Evolutionary conservation across 495 filamentous ascomycete species (phyloP).

Genomic region (Penicillium riverlandense): DNA sequence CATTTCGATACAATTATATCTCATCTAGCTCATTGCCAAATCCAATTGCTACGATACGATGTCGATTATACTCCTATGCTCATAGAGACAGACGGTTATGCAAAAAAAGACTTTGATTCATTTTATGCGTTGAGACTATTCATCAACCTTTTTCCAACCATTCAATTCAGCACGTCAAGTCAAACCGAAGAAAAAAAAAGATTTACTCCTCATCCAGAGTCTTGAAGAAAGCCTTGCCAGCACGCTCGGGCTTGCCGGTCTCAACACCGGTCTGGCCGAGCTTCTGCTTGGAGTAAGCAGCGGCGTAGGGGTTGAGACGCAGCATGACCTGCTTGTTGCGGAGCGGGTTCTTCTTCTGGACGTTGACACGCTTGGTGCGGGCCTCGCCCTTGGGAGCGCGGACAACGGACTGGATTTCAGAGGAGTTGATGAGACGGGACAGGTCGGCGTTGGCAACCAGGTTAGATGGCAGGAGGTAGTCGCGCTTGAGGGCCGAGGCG

Average conservation of each 20-base stretch:
- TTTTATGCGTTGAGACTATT: constrained; percentile 22
- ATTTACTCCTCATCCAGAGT: constrained; percentile 49
- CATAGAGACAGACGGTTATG: constrained; percentile 21
- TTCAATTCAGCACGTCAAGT: constrained; percentile 6
- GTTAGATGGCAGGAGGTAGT: constrained; percentile 91
- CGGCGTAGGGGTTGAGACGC: constrained; percentile 94
- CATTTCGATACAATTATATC: too few species aligned
- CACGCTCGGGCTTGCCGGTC: constrained; percentile 43
- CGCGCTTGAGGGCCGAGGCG: constrained; percentile 87
- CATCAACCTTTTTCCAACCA: constrained; percentile 17
- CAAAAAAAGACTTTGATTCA: constrained; percentile 29
- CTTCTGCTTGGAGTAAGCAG: constrained; percentile 76
- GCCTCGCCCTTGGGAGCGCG: constrained; percentile 81
- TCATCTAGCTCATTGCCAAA: too few species aligned
- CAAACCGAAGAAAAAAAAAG: too few species aligned
- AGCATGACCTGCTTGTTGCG: constrained; percentile 96
- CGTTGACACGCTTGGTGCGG: constrained; percentile 77
- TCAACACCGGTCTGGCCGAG: constrained; percentile 58
- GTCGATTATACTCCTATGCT: not conserved
- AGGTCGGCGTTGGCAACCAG: constrained; percentile 87
- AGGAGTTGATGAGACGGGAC: constrained; percentile 94
- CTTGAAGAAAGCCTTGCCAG: constrained; percentile 42
- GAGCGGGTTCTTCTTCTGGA: constrained; percentile 99
- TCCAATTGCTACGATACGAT: constrained; percentile 14
- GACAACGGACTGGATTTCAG: constrained; percentile 93